These are phyloP conservation scores for Hyaloperonospora arabidopsidis DNA, from an alignment of 352 stramenopile genomes.

Conservation along the genomic window DNA sequence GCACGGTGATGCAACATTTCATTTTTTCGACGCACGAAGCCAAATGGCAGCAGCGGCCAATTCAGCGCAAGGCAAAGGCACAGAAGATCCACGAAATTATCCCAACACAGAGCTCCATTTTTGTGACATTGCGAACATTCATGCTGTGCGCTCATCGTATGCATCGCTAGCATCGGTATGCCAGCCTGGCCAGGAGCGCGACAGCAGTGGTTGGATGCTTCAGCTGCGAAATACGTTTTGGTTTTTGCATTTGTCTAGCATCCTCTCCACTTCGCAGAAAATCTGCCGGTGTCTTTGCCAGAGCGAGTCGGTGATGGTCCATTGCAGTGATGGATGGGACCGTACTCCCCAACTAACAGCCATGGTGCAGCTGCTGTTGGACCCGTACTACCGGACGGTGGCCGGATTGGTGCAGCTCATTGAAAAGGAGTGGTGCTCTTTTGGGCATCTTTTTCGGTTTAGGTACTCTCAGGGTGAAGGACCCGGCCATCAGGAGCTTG, in stretches of 20 bases:
- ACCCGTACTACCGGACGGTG: slow-evolving; percentile 97
- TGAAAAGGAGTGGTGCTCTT: slow-evolving; percentile 99
- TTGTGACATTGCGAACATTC: slow-evolving; percentile 98
- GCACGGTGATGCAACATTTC: slow-evolving; percentile 61
- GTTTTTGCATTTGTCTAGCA: slow-evolving; percentile 93
- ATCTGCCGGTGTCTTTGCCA: slow-evolving; percentile 92
- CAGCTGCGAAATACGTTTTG: slow-evolving; percentile 95
- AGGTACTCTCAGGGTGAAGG: slow-evolving; percentile 93
- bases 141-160: slow-evolving; percentile 91
- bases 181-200: slow-evolving; percentile 68
- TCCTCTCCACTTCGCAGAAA: slow-evolving; percentile 90
- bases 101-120: slow-evolving; percentile 93
- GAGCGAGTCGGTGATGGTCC: slow-evolving; percentile 92
- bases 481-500: slow-evolving; percentile 89
- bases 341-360: slow-evolving; percentile 93
- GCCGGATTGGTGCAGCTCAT: slow-evolving; percentile 93
- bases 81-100: slow-evolving; percentile 92
- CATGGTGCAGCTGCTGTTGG: slow-evolving; percentile 94
- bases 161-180: slow-evolving; percentile 67
- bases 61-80: slow-evolving; percentile 81
- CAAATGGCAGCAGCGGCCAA: slow-evolving; percentile 84
- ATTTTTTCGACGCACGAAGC: slow-evolving; percentile 80
- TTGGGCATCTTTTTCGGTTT: slow-evolving; percentile 98
- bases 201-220: slow-evolving; percentile 70
- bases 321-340: slow-evolving; percentile 99